phyloP scores from a whole-genome alignment of 108 stramenopile species.

The Pseudonitzschia multiseries region DNA sequence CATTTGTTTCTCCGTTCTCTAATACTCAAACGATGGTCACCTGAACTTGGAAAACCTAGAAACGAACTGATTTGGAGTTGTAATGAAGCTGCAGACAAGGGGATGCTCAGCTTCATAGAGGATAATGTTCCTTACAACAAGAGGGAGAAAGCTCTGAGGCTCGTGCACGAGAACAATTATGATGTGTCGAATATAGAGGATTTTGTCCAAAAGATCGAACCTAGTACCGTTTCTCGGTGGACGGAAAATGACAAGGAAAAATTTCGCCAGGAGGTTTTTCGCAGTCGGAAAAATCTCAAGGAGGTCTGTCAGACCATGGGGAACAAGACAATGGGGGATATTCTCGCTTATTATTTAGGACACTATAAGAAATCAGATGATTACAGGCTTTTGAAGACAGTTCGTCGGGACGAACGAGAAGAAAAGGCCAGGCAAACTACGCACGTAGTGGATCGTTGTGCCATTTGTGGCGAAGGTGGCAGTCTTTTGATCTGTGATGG shows the following conservation, averaged over 20 bases:
- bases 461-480: slow-evolving; percentile 73
- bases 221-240: slow-evolving; percentile 65
- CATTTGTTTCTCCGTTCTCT: neutral
- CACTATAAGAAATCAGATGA: slow-evolving; percentile 68
- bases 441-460: slow-evolving; percentile 55
- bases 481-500: slow-evolving; percentile 81
- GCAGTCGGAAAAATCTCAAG: slow-evolving; percentile 58
- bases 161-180: slow-evolving; percentile 52
- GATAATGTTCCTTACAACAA: slow-evolving; percentile 48
- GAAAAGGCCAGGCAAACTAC: slow-evolving; percentile 23
- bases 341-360: slow-evolving; percentile 63
- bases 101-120: slow-evolving; percentile 46
- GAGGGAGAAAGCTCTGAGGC: slow-evolving; percentile 52
- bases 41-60: slow-evolving; percentile 19
- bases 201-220: slow-evolving; percentile 31
- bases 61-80: slow-evolving; percentile 67
- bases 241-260: slow-evolving; percentile 54
- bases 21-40: neutral
- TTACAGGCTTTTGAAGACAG: slow-evolving; percentile 65
- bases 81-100: slow-evolving; percentile 32
- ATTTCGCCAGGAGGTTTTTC: slow-evolving; percentile 57
- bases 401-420: slow-evolving; percentile 36
- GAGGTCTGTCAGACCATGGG: slow-evolving; percentile 45
- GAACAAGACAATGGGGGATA: slow-evolving; percentile 47
- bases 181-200: slow-evolving; percentile 31